Conservation (phyloP, 2,329 filamentous ascomycete species). For the Pyricularia sp. region DNA sequence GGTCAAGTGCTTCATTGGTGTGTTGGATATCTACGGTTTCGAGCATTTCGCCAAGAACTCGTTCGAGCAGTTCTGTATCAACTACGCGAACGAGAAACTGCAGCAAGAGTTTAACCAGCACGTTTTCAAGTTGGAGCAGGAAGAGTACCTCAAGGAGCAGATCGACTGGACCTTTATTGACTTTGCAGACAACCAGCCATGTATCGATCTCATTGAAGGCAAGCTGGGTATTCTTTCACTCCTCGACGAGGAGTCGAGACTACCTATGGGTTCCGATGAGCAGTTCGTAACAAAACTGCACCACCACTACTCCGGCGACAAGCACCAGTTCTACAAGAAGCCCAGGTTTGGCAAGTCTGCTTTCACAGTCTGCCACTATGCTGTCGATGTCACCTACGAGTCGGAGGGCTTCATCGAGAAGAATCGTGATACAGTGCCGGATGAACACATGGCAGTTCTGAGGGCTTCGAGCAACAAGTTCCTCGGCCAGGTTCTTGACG, state of each 20-base stretch:
- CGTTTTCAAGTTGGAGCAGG: conserved; percentile 97
- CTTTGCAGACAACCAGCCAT: conserved; percentile 98
- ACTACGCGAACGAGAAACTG: conserved; percentile 98
- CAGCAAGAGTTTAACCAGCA: conserved; percentile 99
- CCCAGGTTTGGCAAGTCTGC: conserved; percentile 94
- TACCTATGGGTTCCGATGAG: conserved; percentile 96
- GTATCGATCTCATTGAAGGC: conserved; percentile 95
- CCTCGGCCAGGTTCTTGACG: conserved; percentile 73
- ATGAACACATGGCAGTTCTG: conserved; percentile 94
- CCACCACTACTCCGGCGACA: conserved; percentile 81
- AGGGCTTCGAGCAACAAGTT: conserved; percentile 78
- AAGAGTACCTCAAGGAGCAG: conserved; percentile 91
- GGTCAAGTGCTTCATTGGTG: conserved; percentile 88
- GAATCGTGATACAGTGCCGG: conserved; percentile 96
- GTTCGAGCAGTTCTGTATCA: conserved; percentile 99
- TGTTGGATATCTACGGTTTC: conserved; percentile 98
- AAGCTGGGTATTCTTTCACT: conserved; percentile 89
- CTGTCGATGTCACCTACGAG: conserved; percentile 95
- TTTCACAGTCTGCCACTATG: conserved; percentile 98
- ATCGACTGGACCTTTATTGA: conserved; percentile 99
- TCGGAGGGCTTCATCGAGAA: conserved; percentile 99
- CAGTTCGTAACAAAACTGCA: conserved; percentile 95
- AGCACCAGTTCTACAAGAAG: conserved; percentile 98
- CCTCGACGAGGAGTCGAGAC: conserved; percentile 88
- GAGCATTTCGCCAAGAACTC: conserved; percentile 99